Percentiles rank a stretch among this genome's conserved stretches.
These are phyloP conservation scores for Sporothrix mexicana DNA, from an alignment of 2,329 filamentous ascomycete genomes.

Conservation along the genomic window DNA sequence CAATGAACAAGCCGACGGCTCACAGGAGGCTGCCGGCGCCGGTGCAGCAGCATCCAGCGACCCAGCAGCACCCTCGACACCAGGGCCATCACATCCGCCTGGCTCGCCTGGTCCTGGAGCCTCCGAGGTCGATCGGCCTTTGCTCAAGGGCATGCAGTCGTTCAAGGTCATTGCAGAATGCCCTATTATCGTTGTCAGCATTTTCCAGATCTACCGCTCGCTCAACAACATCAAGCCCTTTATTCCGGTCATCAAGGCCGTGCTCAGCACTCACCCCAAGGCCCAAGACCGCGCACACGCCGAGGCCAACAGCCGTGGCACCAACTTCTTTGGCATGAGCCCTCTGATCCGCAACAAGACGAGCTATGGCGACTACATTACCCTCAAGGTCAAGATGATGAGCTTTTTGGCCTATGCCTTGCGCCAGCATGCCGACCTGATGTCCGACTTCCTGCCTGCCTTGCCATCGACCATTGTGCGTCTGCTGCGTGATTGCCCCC, in stretches of 20 bases:
- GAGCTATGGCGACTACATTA: conserved; percentile 97
- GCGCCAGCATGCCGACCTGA: conserved; percentile 82
- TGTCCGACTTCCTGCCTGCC: conserved; percentile 84
- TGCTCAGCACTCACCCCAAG: conserved; percentile 85
- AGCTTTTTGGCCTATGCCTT: conserved; percentile 95
- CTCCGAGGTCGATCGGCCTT: conserved; percentile 79
- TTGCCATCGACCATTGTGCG: conserved; percentile 90
- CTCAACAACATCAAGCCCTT: conserved; percentile 87
- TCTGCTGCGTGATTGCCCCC: conserved; percentile 88
- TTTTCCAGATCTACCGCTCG: conserved; percentile 89
- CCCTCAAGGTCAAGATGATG: conserved; percentile 98
- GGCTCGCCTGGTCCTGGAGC: conserved; percentile 88
- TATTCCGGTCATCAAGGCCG: conserved; percentile 90
- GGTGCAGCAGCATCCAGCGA: conserved; percentile 41
- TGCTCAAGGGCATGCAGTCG: conserved; percentile 94
- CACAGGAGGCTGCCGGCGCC: conserved; percentile 43
- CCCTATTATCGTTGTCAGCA: conserved; percentile 97
- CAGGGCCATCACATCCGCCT: conserved; percentile 70
- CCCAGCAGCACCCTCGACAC: conserved; percentile 69
- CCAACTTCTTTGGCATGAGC: conserved; percentile 90
- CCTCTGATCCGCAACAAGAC: conserved; percentile 90
- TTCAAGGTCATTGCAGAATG: conserved; percentile 99
- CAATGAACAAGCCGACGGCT: conserved; percentile 62
- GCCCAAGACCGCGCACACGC: conserved; percentile 91
- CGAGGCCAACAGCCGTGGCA: conserved; percentile 78